phyloP scores from a whole-genome alignment of 1,139 yeast species.

The Hanseniaspora gamundiae region DNA sequence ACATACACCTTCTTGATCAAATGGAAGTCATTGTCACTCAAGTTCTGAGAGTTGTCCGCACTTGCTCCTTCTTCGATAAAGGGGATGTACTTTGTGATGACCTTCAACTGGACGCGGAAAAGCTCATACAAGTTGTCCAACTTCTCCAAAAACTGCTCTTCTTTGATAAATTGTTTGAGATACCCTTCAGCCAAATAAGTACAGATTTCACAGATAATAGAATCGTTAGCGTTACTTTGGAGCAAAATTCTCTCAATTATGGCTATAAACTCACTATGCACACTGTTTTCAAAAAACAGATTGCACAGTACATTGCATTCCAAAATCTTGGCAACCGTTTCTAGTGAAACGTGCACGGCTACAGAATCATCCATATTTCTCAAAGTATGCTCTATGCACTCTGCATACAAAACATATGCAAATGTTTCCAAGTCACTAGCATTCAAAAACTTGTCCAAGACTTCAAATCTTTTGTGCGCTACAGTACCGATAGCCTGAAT shows the following conservation, averaged over 20 bases:
- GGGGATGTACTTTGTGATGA: conserved; percentile 49
- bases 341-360: conserved; percentile 33
- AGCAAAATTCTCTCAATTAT: conserved; percentile 61
- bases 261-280: conserved; percentile 67
- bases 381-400: conserved; percentile 66
- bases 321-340: conserved; percentile 45
- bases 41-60: background rate
- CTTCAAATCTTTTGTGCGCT: conserved; percentile 40
- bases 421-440: conserved; percentile 56
- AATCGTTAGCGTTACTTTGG: conserved; percentile 41
- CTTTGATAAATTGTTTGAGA: conserved; percentile 20
- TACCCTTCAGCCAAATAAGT: conserved; percentile 32
- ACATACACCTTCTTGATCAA: conserved; percentile 42
- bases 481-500: conserved; percentile 66
- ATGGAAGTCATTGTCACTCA: conserved; percentile 26
- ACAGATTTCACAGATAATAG: conserved; percentile 44
- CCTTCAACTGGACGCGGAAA: conserved; percentile 57
- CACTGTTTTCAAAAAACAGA: conserved; percentile 51
- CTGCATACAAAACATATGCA: conserved; percentile 71
- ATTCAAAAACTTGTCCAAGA: conserved; percentile 27
- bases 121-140: conserved; percentile 77
- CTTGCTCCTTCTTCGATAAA: conserved; percentile 32
- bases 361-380: conserved; percentile 20
- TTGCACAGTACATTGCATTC: conserved; percentile 46
- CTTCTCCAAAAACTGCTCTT: conserved; percentile 32